Percentiles rank a stretch among this genome's conserved stretches.
These are phyloP conservation scores for Diplodia corticola DNA, from an alignment of 2,329 filamentous ascomycete genomes.

Conservation along the genomic window DNA sequence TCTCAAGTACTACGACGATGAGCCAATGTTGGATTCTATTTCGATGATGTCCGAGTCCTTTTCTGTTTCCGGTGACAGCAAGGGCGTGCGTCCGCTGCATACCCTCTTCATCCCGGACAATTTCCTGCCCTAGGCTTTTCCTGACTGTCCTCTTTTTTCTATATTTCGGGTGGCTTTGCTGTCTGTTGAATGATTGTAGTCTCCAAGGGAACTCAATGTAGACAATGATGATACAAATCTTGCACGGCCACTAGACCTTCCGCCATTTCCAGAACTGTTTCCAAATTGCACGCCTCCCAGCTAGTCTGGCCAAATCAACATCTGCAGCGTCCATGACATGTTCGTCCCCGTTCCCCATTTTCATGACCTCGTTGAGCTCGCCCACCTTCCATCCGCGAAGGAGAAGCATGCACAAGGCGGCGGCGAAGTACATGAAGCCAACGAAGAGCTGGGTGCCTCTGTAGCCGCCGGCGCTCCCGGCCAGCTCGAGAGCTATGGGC, in stretches of 20 bases:
- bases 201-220: no score
- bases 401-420: neutral
- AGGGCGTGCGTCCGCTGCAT: neutral
- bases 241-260: neutral
- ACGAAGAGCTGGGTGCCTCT: neutral
- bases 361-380: neutral
- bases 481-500: constrained; percentile 21
- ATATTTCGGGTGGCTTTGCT: neutral
- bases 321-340: neutral
- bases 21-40: neutral
- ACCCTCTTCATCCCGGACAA: neutral
- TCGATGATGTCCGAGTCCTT: constrained; percentile 2
- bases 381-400: constrained; percentile 6
- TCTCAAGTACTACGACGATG: constrained; percentile 1
- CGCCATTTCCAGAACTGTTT: neutral
- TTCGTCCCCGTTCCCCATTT: neutral
- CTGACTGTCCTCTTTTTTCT: neutral
- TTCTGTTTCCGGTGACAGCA: neutral
- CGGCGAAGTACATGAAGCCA: neutral
- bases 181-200: no score
- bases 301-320: neutral
- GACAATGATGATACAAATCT: neutral
- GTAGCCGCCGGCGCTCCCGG: neutral
- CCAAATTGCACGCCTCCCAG: neutral
- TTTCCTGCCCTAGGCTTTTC: neutral